A percentile compares a stretch with the other conserved stretches of the same genome.
phyloP scores from a whole-genome alignment of 225 moss, liverwort and hornwort genomes.

The Polytrichum commune region DNA sequence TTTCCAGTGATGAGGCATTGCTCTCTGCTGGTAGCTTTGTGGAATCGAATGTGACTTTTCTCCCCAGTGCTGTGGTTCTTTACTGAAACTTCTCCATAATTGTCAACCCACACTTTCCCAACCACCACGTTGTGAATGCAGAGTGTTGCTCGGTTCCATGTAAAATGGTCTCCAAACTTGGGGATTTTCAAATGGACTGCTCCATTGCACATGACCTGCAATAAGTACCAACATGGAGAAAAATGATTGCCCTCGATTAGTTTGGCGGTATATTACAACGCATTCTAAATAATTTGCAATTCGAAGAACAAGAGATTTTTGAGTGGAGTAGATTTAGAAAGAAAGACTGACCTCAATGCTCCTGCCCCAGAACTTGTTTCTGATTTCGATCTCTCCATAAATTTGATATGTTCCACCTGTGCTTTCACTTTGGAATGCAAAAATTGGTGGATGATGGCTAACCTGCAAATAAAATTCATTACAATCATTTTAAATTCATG shows the following conservation, averaged over 20 bases:
- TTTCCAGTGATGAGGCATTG: slow-evolving; percentile 89
- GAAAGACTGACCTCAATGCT: slow-evolving; percentile 82
- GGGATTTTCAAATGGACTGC: slow-evolving; percentile 65
- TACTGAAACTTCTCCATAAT: slow-evolving; percentile 88
- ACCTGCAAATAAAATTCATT: slow-evolving; percentile 45
- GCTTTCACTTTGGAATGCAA: slow-evolving; percentile 88
- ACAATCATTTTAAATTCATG: too few species aligned
- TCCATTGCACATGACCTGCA: slow-evolving; percentile 83
- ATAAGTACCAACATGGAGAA: background rate
- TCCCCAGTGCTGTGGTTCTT: slow-evolving; percentile 85
- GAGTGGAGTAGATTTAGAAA: background rate
- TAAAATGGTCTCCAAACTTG: slow-evolving; percentile 83
- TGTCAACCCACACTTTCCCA: slow-evolving; percentile 96
- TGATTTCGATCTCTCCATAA: slow-evolving; percentile 91
- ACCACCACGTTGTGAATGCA: slow-evolving; percentile 97
- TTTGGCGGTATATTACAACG: slow-evolving; percentile 5
- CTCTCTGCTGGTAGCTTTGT: slow-evolving; percentile 86
- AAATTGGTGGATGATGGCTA: slow-evolving; percentile 94
- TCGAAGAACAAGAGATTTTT: background rate
- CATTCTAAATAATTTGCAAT: background rate
- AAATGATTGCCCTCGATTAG: slow-evolving; percentile 5
- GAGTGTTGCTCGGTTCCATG: slow-evolving; percentile 88
- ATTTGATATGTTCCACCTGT: slow-evolving; percentile 52
- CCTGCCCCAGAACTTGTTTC: slow-evolving; percentile 98
- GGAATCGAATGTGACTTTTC: slow-evolving; percentile 76